phyloP scores from a whole-genome alignment of 805 yeast genomes.

The Saccharomyces kudriavzevii region DNA sequence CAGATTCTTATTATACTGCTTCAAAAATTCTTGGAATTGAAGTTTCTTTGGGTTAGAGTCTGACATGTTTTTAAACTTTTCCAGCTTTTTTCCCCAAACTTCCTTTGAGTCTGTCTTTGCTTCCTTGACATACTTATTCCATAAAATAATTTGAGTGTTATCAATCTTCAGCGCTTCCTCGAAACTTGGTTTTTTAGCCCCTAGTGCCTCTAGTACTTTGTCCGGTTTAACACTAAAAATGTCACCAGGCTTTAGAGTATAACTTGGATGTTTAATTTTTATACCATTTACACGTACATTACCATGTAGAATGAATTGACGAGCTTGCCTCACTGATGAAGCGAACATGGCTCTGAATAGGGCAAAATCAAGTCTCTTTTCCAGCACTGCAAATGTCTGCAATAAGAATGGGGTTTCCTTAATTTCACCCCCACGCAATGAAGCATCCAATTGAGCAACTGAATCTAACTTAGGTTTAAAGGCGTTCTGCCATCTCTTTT shows the following conservation, averaged over 20 bases:
- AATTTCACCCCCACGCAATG: constrained; percentile 41
- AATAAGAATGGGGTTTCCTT: constrained; percentile 71
- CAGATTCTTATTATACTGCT: constrained; percentile 18
- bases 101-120: constrained; percentile 41
- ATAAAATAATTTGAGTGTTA: constrained; percentile 58
- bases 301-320: constrained; percentile 76
- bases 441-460: constrained; percentile 83
- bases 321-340: constrained; percentile 85
- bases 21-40: constrained; percentile 17
- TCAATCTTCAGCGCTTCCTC: constrained; percentile 62
- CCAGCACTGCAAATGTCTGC: constrained; percentile 84
- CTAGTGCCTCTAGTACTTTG: constrained; percentile 76
- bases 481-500: constrained; percentile 64
- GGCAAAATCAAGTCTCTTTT: constrained; percentile 83
- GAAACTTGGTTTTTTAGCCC: constrained; percentile 72
- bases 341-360: constrained; percentile 90
- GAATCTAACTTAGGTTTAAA: constrained; percentile 68
- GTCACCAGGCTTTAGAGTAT: constrained; percentile 74
- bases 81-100: constrained; percentile 23
- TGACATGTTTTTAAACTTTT: constrained; percentile 16
- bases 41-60: constrained; percentile 23
- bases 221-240: constrained; percentile 79
- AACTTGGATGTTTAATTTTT: constrained; percentile 69
- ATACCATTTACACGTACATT: constrained; percentile 82
- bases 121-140: constrained; percentile 63